Base-by-base conservation (phyloP, 2,329 filamentous ascomycete genomes). In the Apiospora sp. region DNA sequence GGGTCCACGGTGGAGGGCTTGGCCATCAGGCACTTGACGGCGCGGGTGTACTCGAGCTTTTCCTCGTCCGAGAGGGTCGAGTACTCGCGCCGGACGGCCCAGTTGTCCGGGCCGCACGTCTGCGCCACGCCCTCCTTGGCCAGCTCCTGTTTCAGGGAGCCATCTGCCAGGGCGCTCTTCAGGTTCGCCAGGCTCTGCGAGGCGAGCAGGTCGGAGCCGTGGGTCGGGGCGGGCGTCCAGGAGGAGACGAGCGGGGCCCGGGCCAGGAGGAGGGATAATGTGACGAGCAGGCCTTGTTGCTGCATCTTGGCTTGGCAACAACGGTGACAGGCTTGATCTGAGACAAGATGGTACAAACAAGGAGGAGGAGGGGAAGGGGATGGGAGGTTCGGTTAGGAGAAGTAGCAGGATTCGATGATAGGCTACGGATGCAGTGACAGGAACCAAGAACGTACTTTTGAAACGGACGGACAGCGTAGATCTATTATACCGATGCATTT, bases 11-110 rank as follows among this genome's bases (percentile, higher is more conserved):
- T 69, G 8, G 46, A 22, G 1, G 68, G 68, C 46, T 48, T 41
- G 30, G 43, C 48, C 68, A 69, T 69, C 30, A 69, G 44, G 46
- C 68, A 69, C 43, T 48, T 41, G 68, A 69, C 19, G 68, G 68
- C 68, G 24, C 30, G 46, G 8, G 69, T 72, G 27, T 75, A 75
- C 27, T 73, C 72, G 22, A 69, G 68, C 72, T 75, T 75, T 64
- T 75, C 72, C 49, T 69, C 67, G 46, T 73, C 64, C 24, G 72
- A 70, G 24, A 75, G 51, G 3, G 70, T 70, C 14, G 72, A 72
- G 68, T 74, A 74, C 58, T 74, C 73, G 3, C 72, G 68, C 22
- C 73, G 71, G 27, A 75, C 41, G 43, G 49, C 68, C 6, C 70
- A 44, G 22, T 73, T 54, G n/a, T 48, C 43, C 19, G 71, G 37